Conservation (phyloP, 768 basidiomycete species). For the Collybia sordida region DNA sequence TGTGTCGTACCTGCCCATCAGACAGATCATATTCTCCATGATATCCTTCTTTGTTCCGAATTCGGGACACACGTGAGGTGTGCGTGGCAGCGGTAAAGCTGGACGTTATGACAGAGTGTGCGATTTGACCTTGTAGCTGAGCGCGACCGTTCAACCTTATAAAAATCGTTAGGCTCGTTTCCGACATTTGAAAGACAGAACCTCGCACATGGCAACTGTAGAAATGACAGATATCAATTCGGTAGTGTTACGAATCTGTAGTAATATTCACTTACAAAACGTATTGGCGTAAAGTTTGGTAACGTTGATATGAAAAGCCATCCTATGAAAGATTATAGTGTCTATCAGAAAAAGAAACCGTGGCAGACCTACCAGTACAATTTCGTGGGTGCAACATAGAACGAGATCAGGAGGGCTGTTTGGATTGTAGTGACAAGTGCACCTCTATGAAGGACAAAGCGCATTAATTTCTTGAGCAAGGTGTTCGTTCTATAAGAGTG, state of each 20-base stretch:
- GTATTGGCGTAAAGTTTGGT: slow-evolving; percentile 50
- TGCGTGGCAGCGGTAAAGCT: slow-evolving; percentile 3
- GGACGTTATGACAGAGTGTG: slow-evolving; percentile 6
- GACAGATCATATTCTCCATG: slow-evolving; percentile 12
- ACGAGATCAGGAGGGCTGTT: slow-evolving; percentile 36
- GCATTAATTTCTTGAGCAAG: slow-evolving; percentile 37
- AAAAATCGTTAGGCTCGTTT: not conserved
- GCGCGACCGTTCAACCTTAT: slow-evolving; percentile 21
- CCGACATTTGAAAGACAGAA: not conserved
- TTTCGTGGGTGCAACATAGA: slow-evolving; percentile 33
- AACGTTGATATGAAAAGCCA: slow-evolving; percentile 47
- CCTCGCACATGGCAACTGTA: slow-evolving; percentile 32
- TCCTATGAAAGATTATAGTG: slow-evolving; percentile 24
- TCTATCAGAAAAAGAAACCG: not conserved
- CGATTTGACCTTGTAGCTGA: slow-evolving; percentile 12
- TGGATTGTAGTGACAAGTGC: slow-evolving; percentile 44
- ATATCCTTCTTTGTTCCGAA: not conserved
- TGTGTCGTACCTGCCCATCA: slow-evolving; percentile 9
- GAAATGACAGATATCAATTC: not conserved
- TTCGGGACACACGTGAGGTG: slow-evolving; percentile 3
- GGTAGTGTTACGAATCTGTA: not conserved
- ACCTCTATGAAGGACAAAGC: slow-evolving; percentile 41
- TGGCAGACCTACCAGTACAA: slow-evolving; percentile 35
- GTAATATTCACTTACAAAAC: slow-evolving; percentile 42
- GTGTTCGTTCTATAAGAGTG: slow-evolving; percentile 32